Conservation (phyloP, 768 basidiomycete species). For the Trametes villosa region DNA sequence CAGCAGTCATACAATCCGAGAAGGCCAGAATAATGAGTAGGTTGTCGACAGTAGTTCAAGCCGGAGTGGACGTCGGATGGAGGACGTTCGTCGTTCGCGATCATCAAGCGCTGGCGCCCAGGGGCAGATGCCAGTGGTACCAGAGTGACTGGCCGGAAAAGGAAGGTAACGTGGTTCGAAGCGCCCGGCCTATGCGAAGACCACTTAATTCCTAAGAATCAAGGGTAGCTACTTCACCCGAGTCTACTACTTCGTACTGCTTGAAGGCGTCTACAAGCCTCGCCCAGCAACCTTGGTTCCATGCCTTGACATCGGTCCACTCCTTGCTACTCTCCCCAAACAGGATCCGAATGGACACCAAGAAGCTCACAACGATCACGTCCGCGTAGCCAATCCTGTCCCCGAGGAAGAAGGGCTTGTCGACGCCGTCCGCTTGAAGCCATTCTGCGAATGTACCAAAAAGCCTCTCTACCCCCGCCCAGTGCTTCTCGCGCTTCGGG, state of each 20-base stretch:
- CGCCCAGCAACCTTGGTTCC: constrained; percentile 47
- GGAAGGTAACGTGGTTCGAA: too few relatives aligned
- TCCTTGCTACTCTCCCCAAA: constrained; percentile 32
- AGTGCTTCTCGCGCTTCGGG: constrained; percentile 33
- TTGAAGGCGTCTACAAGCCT: constrained; percentile 37
- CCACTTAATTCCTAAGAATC: too few relatives aligned
- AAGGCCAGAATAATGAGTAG: too few relatives aligned
- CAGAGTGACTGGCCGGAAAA: too few relatives aligned
- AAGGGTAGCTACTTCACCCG: too few relatives aligned
- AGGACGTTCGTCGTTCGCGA: too few relatives aligned
- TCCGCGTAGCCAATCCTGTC: constrained; percentile 42
- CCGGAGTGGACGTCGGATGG: too few relatives aligned
- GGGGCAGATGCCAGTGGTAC: too few relatives aligned
- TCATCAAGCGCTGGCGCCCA: too few relatives aligned
- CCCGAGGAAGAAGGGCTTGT: constrained; percentile 38
- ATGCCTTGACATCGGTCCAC: constrained; percentile 41
- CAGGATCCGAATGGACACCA: constrained; percentile 41
- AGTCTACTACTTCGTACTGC: constrained; percentile 33
- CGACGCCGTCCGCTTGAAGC: constrained; percentile 35
- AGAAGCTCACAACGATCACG: constrained; percentile 36
- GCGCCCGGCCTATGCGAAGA: too few relatives aligned
- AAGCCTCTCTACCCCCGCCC: constrained; percentile 35
- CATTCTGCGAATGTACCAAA: constrained; percentile 35
- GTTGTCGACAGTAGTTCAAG: too few relatives aligned
- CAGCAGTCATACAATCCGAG: too few relatives aligned